phyloP scores from a whole-genome alignment of 1,139 yeast species.

The Arxiozyma telluris region DNA sequence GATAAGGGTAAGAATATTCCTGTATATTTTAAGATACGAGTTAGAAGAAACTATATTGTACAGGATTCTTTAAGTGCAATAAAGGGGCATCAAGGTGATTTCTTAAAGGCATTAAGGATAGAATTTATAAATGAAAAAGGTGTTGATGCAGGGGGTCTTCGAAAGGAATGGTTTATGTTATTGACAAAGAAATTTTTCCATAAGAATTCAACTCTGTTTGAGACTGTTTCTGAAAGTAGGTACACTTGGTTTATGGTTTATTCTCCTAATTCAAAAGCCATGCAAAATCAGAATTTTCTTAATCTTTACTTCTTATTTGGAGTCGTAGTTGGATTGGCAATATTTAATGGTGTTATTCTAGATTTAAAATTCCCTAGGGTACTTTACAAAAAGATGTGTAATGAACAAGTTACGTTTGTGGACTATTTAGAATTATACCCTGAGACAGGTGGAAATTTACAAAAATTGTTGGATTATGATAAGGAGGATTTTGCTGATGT shows the following conservation, averaged over 20 bases:
- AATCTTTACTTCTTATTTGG: constrained; percentile 67
- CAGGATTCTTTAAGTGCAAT: constrained; percentile 70
- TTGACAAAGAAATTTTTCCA: constrained; percentile 61
- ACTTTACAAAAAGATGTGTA: constrained; percentile 64
- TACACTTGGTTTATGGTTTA: constrained; percentile 58
- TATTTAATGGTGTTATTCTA: constrained; percentile 79
- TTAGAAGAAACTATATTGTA: constrained; percentile 59
- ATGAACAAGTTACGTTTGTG: constrained; percentile 44
- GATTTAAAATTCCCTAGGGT: constrained; percentile 72
- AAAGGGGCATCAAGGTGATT: constrained; percentile 42
- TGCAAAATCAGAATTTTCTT: constrained; percentile 9
- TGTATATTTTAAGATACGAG: constrained; percentile 57
- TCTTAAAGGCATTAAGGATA: constrained; percentile 66
- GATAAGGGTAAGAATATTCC: constrained; percentile 54
- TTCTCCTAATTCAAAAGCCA: background rate
- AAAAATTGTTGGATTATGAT: constrained; percentile 43
- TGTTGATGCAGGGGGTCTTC: constrained; percentile 87
- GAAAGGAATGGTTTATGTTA: constrained; percentile 85
- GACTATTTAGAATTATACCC: constrained; percentile 70
- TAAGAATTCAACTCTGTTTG: constrained; percentile 55
- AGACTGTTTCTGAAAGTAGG: constrained; percentile 58
- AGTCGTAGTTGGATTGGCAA: constrained; percentile 78
- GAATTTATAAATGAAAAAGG: constrained; percentile 86
- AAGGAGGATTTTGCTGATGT: constrained; percentile 39
- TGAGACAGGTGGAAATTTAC: constrained; percentile 48